These are phyloP conservation scores for Saturnispora sekii DNA, from an alignment of 805 yeast species.

Conservation along the genomic window DNA sequence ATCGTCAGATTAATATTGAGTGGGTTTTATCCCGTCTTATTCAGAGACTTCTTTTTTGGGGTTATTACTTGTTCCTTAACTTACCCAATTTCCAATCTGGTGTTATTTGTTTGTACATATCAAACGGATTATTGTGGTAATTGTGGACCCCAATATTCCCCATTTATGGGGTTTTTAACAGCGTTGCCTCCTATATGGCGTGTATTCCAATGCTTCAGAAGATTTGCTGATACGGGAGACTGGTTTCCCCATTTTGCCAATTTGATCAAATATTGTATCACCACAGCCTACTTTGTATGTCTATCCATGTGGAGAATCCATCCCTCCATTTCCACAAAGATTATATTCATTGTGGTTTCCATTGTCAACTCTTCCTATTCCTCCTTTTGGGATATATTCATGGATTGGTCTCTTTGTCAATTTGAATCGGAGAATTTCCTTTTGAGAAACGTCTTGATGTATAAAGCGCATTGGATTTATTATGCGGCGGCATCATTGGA, in stretches of 20 bases:
- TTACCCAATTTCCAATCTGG: constrained; percentile 75
- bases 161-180: constrained; percentile 70
- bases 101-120: constrained; percentile 77
- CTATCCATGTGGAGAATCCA: constrained; percentile 72
- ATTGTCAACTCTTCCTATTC: constrained; percentile 60
- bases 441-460: constrained; percentile 65
- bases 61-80: constrained; percentile 84
- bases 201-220: constrained; percentile 78
- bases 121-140: constrained; percentile 43
- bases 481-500: constrained; percentile 68
- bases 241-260: constrained; percentile 95
- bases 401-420: constrained; percentile 94
- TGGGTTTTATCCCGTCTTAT: constrained; percentile 91
- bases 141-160: constrained; percentile 75
- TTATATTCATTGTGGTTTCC: constrained; percentile 66
- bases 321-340: constrained; percentile 15
- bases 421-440: constrained; percentile 44
- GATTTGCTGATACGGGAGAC: constrained; percentile 87
- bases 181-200: constrained; percentile 87
- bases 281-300: constrained; percentile 57
- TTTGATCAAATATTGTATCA: constrained; percentile 61
- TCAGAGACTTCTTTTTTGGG: constrained; percentile 86
- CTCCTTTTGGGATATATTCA: constrained; percentile 78
- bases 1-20: constrained; percentile 64
- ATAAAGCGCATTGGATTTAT: constrained; percentile 49